phyloP scores from a whole-genome alignment of 306 rosid genomes.

The Ammopiptanthus mongolicus region DNA sequence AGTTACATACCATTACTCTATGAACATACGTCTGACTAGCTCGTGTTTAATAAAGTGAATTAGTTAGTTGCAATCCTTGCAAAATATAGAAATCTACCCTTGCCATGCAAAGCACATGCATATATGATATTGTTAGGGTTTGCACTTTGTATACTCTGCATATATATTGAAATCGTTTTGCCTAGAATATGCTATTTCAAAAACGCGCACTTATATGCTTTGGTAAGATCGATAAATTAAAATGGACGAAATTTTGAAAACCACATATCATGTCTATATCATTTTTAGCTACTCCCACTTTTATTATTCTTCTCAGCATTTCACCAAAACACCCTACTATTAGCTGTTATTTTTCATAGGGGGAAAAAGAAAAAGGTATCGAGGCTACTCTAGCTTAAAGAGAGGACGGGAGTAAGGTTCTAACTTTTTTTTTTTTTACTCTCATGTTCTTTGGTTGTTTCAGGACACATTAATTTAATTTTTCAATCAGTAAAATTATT shows the following conservation, averaged over 20 bases:
- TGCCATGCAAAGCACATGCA: slow-evolving; percentile 6
- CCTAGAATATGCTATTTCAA: not conserved
- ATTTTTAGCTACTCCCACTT: not conserved
- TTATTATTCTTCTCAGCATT: not conserved
- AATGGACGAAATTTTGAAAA: not conserved
- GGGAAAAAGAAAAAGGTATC: not conserved
- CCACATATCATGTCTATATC: not conserved
- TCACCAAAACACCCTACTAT: not conserved
- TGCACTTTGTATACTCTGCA: not conserved
- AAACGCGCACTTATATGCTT: not conserved
- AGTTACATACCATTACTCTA: too few species aligned
- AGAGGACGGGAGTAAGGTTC: not conserved
- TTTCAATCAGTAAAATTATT: too few species aligned
- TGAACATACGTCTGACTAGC: not conserved
- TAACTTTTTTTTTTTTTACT: not conserved
- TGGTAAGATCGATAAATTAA: not conserved
- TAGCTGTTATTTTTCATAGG: not conserved
- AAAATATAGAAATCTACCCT: not conserved
- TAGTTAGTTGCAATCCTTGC: not conserved
- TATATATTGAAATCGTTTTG: not conserved
- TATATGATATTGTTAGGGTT: not conserved
- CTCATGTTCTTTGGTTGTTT: not conserved
- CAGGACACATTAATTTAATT: not conserved
- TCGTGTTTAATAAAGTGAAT: not conserved
- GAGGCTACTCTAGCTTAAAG: not conserved